Conservation (phyloP, 2,329 filamentous ascomycete genomes). For the Pestalotiopsis sp. region DNA sequence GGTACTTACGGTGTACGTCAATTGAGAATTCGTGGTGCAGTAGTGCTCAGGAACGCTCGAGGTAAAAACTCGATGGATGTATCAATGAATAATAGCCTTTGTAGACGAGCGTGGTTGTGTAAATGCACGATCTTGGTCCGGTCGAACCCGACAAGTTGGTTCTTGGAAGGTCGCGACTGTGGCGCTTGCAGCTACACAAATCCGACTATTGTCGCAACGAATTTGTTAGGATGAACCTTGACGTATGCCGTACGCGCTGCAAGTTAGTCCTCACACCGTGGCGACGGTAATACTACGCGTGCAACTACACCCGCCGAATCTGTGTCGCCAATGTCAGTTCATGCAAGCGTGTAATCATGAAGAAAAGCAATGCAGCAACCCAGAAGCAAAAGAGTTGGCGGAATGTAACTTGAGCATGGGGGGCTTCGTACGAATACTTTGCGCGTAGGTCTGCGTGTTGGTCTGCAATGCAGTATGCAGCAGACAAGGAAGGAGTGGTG, state of each 20-base stretch:
- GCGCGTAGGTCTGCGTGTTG: neutral
- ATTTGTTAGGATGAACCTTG: neutral
- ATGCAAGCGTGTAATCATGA: slow-evolving; percentile 25
- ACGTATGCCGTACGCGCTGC: slow-evolving; percentile 13
- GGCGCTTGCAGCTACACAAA: neutral
- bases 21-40: neutral
- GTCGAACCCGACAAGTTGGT: slow-evolving; percentile 1
- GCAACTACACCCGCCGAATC: slow-evolving; percentile 16
- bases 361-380: slow-evolving; percentile 10
- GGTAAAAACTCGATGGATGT: neutral
- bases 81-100: neutral
- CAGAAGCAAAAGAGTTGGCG: neutral
- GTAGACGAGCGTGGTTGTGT: neutral
- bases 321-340: slow-evolving; percentile 26
- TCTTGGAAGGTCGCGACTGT: neutral
- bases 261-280: slow-evolving; percentile 23
- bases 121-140: slow-evolving; percentile 2
- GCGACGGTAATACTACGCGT: slow-evolving; percentile 10
- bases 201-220: neutral
- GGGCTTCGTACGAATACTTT: neutral
- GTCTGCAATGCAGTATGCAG: neutral
- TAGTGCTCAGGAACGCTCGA: neutral
- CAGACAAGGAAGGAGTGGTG: neutral
- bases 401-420: neutral
- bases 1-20: neutral